Evolutionary conservation across 148 eudicot species (phyloP), one percentile per base, ranked within the genome.

Genomic region (Camellia granthamiana): DNA sequence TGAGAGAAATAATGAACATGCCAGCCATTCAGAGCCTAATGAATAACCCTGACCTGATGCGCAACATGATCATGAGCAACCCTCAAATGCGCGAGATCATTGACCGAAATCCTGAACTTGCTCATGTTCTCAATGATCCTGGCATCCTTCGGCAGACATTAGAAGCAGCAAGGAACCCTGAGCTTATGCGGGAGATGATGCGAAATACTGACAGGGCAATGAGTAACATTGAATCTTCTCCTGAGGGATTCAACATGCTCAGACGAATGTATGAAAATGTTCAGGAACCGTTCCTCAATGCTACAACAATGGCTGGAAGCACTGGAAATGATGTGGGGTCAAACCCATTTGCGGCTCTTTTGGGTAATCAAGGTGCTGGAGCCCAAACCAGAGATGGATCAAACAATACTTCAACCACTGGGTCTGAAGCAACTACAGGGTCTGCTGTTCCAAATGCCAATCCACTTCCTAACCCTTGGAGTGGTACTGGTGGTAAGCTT

Each of bases 201-300:
- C 91, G 99, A 47, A 96, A 96, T 82, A 96, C 99, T 69, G 98
- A 96, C 78, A 92, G 99, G 88, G 98, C 98, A 81, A 96, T 93
- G 99, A 96, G 99, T 81, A 96, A 96, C 77, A 96, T 96, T 78
- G 98, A 96, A 83, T 90, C 98, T 73, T 93, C 97, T 81, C 98
- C 98, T 55, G 99, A 96, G 84, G 99, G 99, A 78, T 96, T 96
- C 82, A 93, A 96, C 82, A 91, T 91, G 94, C 99, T 96, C 47
- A 94, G 99, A 76, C 93, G 99, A 78, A 96, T 96, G 99, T 96
- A 96, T 85, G 99, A 96, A 81, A 96, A 94, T 89, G 99, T 96
- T 18, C 99, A 93, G 84, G 98, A 96, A 71, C 99, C 99, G 5
- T 88, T 96, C 83, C 84, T 96, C 83, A 94, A 96, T 89, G 99